Conservation (phyloP, 2,329 filamentous ascomycete genomes). For the Lasiodiplodia theobromae region DNA sequence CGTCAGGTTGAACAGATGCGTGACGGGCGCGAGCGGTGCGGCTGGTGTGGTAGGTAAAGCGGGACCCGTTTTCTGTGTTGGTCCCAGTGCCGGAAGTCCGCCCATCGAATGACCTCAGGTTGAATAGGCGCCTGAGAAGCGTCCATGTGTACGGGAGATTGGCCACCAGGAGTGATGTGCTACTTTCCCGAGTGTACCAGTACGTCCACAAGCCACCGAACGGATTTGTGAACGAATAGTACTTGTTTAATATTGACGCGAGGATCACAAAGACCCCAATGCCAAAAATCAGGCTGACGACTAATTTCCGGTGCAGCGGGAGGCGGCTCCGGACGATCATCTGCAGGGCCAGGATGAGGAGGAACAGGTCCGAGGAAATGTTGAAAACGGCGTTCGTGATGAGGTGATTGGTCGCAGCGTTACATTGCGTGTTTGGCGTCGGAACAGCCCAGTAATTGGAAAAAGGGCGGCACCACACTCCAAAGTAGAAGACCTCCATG, state of each 20-base stretch:
- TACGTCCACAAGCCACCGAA: conserved; percentile 53
- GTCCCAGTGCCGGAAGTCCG: background rate
- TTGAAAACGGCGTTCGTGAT: conserved; percentile 57
- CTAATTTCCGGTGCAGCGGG: conserved; percentile 53
- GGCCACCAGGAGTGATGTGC: conserved; percentile 62
- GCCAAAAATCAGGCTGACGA: conserved; percentile 60
- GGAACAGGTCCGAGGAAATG: conserved; percentile 46
- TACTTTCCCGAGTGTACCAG: conserved; percentile 62
- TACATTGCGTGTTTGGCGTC: conserved; percentile 45
- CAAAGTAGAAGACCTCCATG: conserved; percentile 51
- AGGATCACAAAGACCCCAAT: conserved; percentile 54
- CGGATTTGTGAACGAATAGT: conserved; percentile 53
- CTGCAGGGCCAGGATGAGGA: conserved; percentile 47
- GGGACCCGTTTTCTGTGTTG: background rate
- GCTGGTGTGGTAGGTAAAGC: conserved; percentile 19
- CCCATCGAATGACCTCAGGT: conserved; percentile 40
- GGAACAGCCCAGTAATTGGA: conserved; percentile 45
- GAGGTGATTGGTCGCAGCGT: conserved; percentile 55
- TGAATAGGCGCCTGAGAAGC: conserved; percentile 57
- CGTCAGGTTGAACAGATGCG: background rate
- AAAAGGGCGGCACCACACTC: conserved; percentile 50
- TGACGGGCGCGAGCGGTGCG: conserved; percentile 24
- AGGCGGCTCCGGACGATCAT: conserved; percentile 48
- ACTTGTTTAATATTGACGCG: conserved; percentile 58
- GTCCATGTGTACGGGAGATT: conserved; percentile 62